A percentile compares a stretch with the other conserved stretches of the same genome.
Evolutionary conservation across 2,329 filamentous ascomycete genomes (phyloP).

Genomic region (Clonostachys byssicola): DNA sequence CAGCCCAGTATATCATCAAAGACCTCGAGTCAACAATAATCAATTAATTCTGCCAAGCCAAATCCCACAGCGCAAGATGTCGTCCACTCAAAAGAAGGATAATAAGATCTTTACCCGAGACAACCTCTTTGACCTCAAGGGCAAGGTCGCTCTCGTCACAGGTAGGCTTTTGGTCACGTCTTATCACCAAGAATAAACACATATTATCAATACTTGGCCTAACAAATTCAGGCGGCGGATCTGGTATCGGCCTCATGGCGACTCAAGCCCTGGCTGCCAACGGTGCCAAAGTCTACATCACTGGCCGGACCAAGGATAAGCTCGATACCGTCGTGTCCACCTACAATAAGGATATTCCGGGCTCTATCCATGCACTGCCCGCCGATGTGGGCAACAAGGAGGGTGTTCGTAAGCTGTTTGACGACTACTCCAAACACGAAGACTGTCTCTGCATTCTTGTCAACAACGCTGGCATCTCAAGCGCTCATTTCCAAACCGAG

Average conservation of each 20-base stretch:
- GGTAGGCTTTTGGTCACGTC: slow-evolving; percentile 15
- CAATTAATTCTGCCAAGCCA: no score
- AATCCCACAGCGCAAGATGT: background rate
- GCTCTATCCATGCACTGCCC: slow-evolving; percentile 54
- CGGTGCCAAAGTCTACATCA: slow-evolving; percentile 68
- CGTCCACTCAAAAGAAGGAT: slow-evolving; percentile 4
- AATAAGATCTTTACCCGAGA: slow-evolving; percentile 24
- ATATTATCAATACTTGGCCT: no score
- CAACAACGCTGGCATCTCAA: slow-evolving; percentile 65
- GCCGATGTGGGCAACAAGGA: slow-evolving; percentile 61
- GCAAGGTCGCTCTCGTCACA: slow-evolving; percentile 39
- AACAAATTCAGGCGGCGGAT: slow-evolving; percentile 36
- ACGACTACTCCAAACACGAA: slow-evolving; percentile 51
- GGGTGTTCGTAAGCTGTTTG: slow-evolving; percentile 51
- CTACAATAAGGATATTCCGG: slow-evolving; percentile 46
- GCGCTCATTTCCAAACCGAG: slow-evolving; percentile 49
- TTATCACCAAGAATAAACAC: no score
- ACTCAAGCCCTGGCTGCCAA: slow-evolving; percentile 63
- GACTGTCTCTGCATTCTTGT: slow-evolving; percentile 59
- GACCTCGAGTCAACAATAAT: no score
- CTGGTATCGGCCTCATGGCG: slow-evolving; percentile 67
- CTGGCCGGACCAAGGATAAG: slow-evolving; percentile 59
- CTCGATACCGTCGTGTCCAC: slow-evolving; percentile 55
- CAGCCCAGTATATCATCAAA: no score
- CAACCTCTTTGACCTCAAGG: slow-evolving; percentile 34